A percentile compares a stretch with the other conserved stretches of the same genome.
Conservation (phyloP, 2,329 filamentous ascomycete genomes). For the Paraconiothyrium sp. region DNA sequence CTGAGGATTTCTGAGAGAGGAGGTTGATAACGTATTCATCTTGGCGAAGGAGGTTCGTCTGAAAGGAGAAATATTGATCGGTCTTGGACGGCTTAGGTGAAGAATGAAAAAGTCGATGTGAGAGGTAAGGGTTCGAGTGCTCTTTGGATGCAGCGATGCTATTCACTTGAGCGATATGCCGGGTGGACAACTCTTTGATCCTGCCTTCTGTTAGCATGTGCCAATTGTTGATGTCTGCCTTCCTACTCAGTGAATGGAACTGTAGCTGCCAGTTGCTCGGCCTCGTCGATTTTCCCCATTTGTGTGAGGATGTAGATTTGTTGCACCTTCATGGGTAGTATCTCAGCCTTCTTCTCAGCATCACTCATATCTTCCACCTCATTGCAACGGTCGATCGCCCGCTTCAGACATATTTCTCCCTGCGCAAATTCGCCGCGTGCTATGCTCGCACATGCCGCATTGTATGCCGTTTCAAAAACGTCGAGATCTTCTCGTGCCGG, state of each 20-base stretch:
- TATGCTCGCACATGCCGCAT: slow-evolving; percentile 77
- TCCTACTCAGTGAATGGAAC: slow-evolving; percentile 70
- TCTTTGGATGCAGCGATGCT: slow-evolving; percentile 58
- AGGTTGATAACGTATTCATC: slow-evolving; percentile 73
- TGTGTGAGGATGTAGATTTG: slow-evolving; percentile 76
- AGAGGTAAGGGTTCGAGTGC: slow-evolving; percentile 71
- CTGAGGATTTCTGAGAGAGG: slow-evolving; percentile 72
- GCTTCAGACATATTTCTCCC: slow-evolving; percentile 73
- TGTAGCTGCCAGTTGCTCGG: slow-evolving; percentile 68
- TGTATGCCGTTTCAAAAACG: slow-evolving; percentile 84
- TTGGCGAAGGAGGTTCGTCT: slow-evolving; percentile 67
- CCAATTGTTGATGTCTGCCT: too few species aligned
- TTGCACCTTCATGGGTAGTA: slow-evolving; percentile 79
- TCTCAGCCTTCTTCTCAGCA: slow-evolving; percentile 77
- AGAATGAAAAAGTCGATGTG: slow-evolving; percentile 69
- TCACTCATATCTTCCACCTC: slow-evolving; percentile 76
- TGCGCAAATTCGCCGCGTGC: slow-evolving; percentile 72
- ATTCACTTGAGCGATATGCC: slow-evolving; percentile 74
- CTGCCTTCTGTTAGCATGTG: slow-evolving; percentile 50
- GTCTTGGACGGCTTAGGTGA: slow-evolving; percentile 62
- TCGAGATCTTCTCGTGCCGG: slow-evolving; percentile 71
- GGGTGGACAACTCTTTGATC: slow-evolving; percentile 73
- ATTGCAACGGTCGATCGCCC: slow-evolving; percentile 76
- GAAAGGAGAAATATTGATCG: slow-evolving; percentile 77
- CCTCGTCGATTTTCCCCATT: slow-evolving; percentile 72